Percentiles rank a stretch among this genome's conserved stretches.
Conservation (phyloP, 2,329 filamentous ascomycete genomes). For the Talaromyces albobiverticillius region DNA sequence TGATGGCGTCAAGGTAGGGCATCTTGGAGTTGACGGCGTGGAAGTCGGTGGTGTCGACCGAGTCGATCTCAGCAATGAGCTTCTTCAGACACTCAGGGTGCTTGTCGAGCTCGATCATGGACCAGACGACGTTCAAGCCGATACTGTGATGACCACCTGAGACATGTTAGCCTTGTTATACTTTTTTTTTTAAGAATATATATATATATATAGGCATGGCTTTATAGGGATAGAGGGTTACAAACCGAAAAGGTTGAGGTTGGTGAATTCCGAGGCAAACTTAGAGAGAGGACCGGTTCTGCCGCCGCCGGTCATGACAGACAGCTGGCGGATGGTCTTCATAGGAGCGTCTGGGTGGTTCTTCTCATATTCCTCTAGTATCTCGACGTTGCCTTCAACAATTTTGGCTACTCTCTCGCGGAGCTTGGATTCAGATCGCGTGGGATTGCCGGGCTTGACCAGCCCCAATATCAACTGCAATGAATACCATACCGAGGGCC, state of each 20-base stretch:
- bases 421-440: constrained; percentile 5
- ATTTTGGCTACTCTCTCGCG: constrained; percentile 7
- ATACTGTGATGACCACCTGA: constrained; percentile 8
- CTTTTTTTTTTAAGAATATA: no score
- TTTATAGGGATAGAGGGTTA: background rate
- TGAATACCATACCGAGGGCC: constrained; percentile 41
- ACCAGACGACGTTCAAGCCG: constrained; percentile 8
- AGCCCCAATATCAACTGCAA: constrained; percentile 71
- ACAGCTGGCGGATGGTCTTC: constrained; percentile 8
- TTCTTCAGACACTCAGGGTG: constrained; percentile 8
- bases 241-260: constrained; percentile 7
- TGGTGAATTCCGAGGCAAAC: constrained; percentile 8
- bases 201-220: background rate
- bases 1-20: constrained; percentile 7
- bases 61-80: constrained; percentile 7
- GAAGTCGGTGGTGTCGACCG: constrained; percentile 8
- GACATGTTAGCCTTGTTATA: background rate
- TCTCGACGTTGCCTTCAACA: constrained; percentile 1
- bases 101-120: constrained; percentile 10
- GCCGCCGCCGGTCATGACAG: constrained; percentile 7
- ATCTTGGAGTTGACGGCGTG: constrained; percentile 7
- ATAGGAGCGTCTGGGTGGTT: constrained; percentile 1
- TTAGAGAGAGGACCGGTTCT: constrained; percentile 10
- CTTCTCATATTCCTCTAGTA: constrained; percentile 3
- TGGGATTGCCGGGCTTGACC: constrained; percentile 49